Evolutionary conservation across 495 filamentous ascomycete species (phyloP).

Genomic region (Sordaria brevicollis): DNA sequence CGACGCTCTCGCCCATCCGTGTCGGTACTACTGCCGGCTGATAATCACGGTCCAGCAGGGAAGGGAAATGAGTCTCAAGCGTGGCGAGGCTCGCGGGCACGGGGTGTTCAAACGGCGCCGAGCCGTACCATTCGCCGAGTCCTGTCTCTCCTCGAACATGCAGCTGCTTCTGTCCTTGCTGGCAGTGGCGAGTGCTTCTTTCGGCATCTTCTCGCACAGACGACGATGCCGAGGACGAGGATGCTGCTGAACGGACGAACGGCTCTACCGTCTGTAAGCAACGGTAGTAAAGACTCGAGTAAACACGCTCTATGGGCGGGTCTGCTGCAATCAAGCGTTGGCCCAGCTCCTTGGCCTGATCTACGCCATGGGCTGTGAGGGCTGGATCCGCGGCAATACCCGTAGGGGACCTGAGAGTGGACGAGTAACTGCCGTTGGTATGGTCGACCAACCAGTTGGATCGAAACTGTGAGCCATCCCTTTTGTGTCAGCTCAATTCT

Average conservation of each 20-base stretch:
- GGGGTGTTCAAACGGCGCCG: conserved; percentile 72
- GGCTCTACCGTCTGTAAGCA: conserved; percentile 83
- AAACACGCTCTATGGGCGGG: conserved; percentile 64
- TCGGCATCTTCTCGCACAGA: neutral
- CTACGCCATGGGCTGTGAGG: conserved; percentile 73
- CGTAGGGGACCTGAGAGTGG: conserved; percentile 65
- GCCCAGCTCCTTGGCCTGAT: conserved; percentile 73
- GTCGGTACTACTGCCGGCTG: conserved; percentile 52
- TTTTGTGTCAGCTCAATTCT: neutral
- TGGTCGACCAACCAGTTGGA: conserved; percentile 78
- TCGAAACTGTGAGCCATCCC: conserved; percentile 54
- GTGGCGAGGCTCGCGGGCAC: conserved; percentile 50
- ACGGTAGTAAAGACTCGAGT: conserved; percentile 81
- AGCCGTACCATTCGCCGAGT: conserved; percentile 85
- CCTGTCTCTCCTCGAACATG: conserved; percentile 62
- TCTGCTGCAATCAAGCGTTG: conserved; percentile 47
- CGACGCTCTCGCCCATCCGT: conserved; percentile 63
- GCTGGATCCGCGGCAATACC: conserved; percentile 80
- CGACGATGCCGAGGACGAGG: conserved; percentile 15
- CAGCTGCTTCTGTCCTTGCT: neutral
- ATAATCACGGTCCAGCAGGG: conserved; percentile 42
- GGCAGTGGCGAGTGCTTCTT: neutral
- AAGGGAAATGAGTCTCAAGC: conserved; percentile 56
- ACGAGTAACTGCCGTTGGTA: conserved; percentile 60
- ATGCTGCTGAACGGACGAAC: conserved; percentile 44